Conservation (phyloP, 208 protist species). For the Wallacemonas sp. region DNA sequence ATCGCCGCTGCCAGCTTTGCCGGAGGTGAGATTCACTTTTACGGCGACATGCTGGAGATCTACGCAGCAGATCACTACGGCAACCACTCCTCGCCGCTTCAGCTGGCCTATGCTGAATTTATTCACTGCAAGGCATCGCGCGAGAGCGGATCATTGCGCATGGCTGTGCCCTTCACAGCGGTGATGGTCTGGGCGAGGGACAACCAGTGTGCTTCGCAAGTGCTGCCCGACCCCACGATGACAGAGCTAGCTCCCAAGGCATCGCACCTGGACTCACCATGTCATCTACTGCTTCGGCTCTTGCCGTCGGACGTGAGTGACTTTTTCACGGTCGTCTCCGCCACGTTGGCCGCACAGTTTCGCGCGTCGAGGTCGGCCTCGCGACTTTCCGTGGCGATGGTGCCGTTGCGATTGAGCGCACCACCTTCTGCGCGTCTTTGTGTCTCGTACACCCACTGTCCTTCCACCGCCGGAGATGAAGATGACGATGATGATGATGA, state of each 20-base stretch:
- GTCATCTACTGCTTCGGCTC: constrained; percentile 54
- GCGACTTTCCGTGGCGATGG: constrained; percentile 60
- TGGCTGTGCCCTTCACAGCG: constrained; percentile 42
- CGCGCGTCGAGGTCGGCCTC: constrained; percentile 49
- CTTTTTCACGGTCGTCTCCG: constrained; percentile 58
- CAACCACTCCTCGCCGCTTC: constrained; percentile 54
- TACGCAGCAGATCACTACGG: constrained; percentile 43
- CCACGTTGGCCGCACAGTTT: background rate
- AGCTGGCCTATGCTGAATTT: constrained; percentile 58
- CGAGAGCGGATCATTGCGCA: constrained; percentile 62
- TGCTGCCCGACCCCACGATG: constrained; percentile 25
- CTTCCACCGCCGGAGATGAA: background rate
- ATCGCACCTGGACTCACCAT: too few species aligned
- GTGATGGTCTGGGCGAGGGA: constrained; percentile 58
- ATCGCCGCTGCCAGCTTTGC: constrained; percentile 63
- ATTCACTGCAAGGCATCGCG: constrained; percentile 78
- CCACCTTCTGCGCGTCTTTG: constrained; percentile 19
- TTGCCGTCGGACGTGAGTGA: constrained; percentile 39
- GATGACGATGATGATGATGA: constrained; percentile 1
- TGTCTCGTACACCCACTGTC: background rate
- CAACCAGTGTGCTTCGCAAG: constrained; percentile 63
- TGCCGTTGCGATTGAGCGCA: constrained; percentile 55
- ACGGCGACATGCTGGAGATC: constrained; percentile 60
- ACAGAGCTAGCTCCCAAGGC: background rate
- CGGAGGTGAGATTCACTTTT: constrained; percentile 67